phyloP scores from a whole-genome alignment of 2,329 filamentous ascomycete species.

The Juglanconis sp. region DNA sequence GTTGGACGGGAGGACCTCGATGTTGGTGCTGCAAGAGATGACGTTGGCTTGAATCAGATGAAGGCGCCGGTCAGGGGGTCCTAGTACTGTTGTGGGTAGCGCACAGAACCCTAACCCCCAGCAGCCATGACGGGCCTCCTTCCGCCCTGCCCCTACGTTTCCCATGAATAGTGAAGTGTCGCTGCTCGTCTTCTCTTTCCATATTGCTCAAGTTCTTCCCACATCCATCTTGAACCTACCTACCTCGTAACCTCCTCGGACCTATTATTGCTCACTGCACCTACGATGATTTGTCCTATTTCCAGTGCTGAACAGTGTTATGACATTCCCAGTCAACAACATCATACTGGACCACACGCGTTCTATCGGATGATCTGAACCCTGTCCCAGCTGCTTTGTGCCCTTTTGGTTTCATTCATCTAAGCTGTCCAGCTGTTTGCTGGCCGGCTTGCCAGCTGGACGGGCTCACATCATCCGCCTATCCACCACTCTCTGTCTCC shows the following conservation, averaged over 20 bases:
- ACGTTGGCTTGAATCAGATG: too few species aligned
- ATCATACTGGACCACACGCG: not conserved
- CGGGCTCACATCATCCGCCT: not conserved
- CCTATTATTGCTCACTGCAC: not conserved
- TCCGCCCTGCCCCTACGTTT: not conserved
- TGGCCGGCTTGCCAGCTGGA: not conserved
- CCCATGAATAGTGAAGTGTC: not conserved
- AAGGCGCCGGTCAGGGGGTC: too few species aligned
- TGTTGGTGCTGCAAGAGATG: too few species aligned
- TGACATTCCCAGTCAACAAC: constrained; percentile 4
- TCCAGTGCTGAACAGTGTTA: constrained; percentile 13
- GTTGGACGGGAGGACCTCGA: too few species aligned
- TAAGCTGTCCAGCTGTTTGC: not conserved
- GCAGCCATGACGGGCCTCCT: too few species aligned
- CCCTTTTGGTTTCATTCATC: not conserved
- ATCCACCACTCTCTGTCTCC: constrained; percentile 1
- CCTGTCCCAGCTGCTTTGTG: not conserved
- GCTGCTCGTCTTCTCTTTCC: constrained; percentile 2
- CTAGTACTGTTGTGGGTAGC: too few species aligned
- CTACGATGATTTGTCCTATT: constrained; percentile 13
- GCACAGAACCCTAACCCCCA: too few species aligned
- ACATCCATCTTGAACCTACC: not conserved
- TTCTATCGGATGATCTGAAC: constrained; percentile 1
- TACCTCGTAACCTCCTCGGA: not conserved
- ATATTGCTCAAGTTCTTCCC: not conserved